Percentiles rank a stretch among this genome's conserved stretches.
Conservation (phyloP, 176 grass and related monocot species). For the Alopecurus myosuroides region DNA sequence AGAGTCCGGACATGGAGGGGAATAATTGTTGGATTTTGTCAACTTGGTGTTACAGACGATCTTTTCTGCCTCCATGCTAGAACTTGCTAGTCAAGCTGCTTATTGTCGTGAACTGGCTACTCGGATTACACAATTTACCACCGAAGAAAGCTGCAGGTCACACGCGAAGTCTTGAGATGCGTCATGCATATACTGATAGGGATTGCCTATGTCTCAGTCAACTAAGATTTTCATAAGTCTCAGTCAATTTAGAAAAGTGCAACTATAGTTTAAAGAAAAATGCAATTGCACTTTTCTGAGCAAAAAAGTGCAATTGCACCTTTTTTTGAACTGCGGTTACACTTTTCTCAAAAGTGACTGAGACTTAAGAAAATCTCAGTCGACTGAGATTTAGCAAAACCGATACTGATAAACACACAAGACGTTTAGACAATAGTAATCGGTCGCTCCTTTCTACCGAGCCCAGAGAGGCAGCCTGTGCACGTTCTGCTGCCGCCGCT, state of each 20-base stretch:
- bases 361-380: too few relatives aligned
- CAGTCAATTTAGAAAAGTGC: too few relatives aligned
- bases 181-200: not conserved
- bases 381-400: too few relatives aligned
- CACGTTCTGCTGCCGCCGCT: slow-evolving; percentile 23
- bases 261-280: too few relatives aligned
- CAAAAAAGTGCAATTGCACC: too few relatives aligned
- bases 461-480: slow-evolving; percentile 50
- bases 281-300: too few relatives aligned
- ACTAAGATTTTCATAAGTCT: too few relatives aligned
- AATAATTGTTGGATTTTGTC: not conserved
- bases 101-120: not conserved
- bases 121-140: not conserved
- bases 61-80: not conserved
- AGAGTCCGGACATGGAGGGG: not conserved
- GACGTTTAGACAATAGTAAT: not conserved
- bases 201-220: too few relatives aligned
- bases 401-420: too few relatives aligned
- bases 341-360: too few relatives aligned
- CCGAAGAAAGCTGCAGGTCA: not conserved
- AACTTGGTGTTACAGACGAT: not conserved
- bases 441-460: slow-evolving; percentile 6
- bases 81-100: not conserved
- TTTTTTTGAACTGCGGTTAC: too few relatives aligned
- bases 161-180: not conserved